A percentile compares a stretch with the other conserved stretches of the same genome.
Evolutionary conservation across 129 eudicot genomes (phyloP).

Genomic region (Smallanthus sonchifolius): DNA sequence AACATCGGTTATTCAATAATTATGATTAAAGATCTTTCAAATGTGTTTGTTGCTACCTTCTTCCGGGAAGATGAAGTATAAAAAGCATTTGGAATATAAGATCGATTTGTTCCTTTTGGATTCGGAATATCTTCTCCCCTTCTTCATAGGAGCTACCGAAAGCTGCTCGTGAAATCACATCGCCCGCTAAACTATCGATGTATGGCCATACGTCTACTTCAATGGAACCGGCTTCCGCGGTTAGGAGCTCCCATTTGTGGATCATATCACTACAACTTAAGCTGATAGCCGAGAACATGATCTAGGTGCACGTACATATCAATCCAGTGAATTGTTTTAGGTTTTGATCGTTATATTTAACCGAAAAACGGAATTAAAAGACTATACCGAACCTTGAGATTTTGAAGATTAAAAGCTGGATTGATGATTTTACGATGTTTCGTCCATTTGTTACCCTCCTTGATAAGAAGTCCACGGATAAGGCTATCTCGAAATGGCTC

Average conservation of each 20-base stretch:
- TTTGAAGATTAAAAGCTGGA: conserved; percentile 47
- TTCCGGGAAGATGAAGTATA: conserved; percentile 14
- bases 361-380: too few relatives aligned
- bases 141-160: conserved; percentile 19
- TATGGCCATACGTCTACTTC: conserved; percentile 32
- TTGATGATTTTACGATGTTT: conserved; percentile 45
- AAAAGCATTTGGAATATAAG: conserved; percentile 15
- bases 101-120: conserved; percentile 28
- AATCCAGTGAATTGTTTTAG: background rate
- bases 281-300: conserved; percentile 26
- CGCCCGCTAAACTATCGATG: conserved; percentile 25
- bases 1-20: background rate
- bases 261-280: conserved; percentile 40
- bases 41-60: conserved; percentile 17
- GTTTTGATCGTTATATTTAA: background rate
- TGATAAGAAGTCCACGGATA: conserved; percentile 30
- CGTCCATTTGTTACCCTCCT: conserved; percentile 49
- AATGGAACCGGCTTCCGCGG: background rate
- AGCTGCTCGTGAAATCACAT: conserved; percentile 26
- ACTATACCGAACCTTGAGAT: conserved; percentile 31
- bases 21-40: too few relatives aligned
- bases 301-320: conserved; percentile 1
- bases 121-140: conserved; percentile 17
- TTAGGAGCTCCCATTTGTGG: conserved; percentile 40
- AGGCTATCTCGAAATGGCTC: conserved; percentile 36